phyloP scores from a whole-genome alignment of 257 asterid genomes.

The Leptodermis oblonga region DNA sequence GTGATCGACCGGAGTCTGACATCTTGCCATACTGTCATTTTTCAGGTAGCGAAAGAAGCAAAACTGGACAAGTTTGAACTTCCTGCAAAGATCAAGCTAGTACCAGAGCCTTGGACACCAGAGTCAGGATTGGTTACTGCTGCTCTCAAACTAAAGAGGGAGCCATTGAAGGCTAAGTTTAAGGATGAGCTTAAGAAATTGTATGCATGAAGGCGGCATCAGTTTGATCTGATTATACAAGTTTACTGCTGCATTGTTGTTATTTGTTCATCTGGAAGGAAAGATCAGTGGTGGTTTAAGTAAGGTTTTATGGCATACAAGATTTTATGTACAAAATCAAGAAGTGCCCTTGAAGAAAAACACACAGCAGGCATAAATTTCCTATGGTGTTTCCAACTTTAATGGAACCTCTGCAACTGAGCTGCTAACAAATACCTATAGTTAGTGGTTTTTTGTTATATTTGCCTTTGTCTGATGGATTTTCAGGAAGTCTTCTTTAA shows the following conservation, averaged over 20 bases:
- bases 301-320: neutral
- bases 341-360: neutral
- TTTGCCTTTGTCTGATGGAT: neutral
- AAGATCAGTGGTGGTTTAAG: neutral
- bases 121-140: conserved; percentile 91
- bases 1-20: neutral
- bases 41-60: conserved; percentile 63
- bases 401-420: neutral
- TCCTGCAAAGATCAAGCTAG: conserved; percentile 72
- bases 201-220: conserved; percentile 39
- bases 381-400: neutral
- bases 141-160: conserved; percentile 84
- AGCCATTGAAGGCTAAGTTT: conserved; percentile 60
- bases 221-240: neutral
- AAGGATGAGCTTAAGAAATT: conserved; percentile 56
- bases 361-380: neutral
- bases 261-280: neutral
- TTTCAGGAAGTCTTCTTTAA: neutral
- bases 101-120: conserved; percentile 93
- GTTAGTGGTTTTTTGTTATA: neutral
- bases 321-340: neutral
- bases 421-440: neutral
- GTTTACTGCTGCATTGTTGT: neutral
- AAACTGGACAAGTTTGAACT: conserved; percentile 74
- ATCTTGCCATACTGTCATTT: neutral